These are phyloP conservation scores for Aspergillus ellipticus DNA, from an alignment of 495 filamentous ascomycete species.

Conservation along the genomic window DNA sequence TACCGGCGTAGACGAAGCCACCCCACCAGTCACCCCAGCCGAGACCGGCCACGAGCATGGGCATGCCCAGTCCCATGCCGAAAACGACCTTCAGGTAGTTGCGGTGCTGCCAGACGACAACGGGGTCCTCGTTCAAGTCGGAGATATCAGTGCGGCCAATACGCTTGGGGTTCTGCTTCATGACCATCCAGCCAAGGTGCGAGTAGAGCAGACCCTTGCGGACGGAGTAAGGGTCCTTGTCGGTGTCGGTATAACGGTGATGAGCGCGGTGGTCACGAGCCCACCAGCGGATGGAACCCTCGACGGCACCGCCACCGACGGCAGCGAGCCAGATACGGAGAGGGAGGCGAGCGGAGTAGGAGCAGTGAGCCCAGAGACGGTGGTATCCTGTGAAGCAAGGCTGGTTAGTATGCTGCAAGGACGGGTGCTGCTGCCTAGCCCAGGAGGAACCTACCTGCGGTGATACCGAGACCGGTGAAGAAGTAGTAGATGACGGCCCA, in stretches of 20 bases:
- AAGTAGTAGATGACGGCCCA: conserved; percentile 90
- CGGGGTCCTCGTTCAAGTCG: conserved; percentile 90
- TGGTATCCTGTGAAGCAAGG: conserved; percentile 62
- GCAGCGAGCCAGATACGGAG: conserved; percentile 91
- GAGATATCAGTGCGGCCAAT: conserved; percentile 96
- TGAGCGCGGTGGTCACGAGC: conserved; percentile 93
- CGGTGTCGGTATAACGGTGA: conserved; percentile 98
- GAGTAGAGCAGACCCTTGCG: conserved; percentile 97
- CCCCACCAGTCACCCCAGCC: conserved; percentile 88
- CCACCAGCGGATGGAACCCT: conserved; percentile 98
- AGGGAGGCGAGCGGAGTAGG: conserved; percentile 84
- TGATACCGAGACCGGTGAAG: conserved; percentile 85
- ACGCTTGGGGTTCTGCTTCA: conserved; percentile 91
- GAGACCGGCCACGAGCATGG: conserved; percentile 77
- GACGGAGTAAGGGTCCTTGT: conserved; percentile 98
- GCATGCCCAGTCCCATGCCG: conserved; percentile 82
- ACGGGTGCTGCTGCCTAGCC: conserved; percentile 3
- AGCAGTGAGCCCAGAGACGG: conserved; percentile 91
- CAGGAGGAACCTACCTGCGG: conserved; percentile 57
- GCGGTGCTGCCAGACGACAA: conserved; percentile 93
- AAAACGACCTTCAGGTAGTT: conserved; percentile 89
- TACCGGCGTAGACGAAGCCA: conserved; percentile 91
- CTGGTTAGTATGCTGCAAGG: conserved; percentile 16
- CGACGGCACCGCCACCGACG: conserved; percentile 89
- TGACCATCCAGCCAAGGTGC: conserved; percentile 90